Conservation (phyloP, 164 flowering plant genomes). For the Brasenia schreberi region DNA sequence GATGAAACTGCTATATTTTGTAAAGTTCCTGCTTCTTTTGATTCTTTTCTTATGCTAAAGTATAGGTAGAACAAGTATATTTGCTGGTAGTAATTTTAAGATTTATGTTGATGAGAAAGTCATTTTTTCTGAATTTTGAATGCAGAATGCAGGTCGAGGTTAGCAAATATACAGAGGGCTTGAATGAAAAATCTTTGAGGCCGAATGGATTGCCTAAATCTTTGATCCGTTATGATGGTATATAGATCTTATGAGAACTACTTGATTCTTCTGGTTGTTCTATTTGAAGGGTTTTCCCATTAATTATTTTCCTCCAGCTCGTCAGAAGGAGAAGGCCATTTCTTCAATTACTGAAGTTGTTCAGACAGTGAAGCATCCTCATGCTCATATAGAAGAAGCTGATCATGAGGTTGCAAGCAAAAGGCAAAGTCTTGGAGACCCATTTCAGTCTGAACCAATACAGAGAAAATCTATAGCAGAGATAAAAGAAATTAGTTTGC, state of each 20-base stretch:
- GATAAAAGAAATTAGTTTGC: slow-evolving; percentile 21
- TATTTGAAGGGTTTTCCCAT: not conserved
- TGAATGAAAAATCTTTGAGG: slow-evolving; percentile 56
- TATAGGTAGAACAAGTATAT: no score
- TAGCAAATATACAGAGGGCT: slow-evolving; percentile 92
- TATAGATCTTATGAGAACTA: slow-evolving; percentile 1
- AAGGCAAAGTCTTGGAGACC: not conserved
- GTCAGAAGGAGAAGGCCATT: slow-evolving; percentile 83
- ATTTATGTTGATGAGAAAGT: not conserved
- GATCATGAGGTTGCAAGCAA: slow-evolving; percentile 14
- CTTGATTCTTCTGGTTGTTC: not conserved
- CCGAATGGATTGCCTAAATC: slow-evolving; percentile 94
- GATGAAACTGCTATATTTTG: no score
- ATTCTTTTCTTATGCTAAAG: no score
- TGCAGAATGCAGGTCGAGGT: slow-evolving; percentile 99
- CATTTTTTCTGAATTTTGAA: slow-evolving; percentile 1
- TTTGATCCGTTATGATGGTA: slow-evolving; percentile 88
- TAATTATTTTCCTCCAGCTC: slow-evolving; percentile 36
- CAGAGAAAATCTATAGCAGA: slow-evolving; percentile 34
- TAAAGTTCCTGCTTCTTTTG: no score
- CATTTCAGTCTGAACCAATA: slow-evolving; percentile 17
- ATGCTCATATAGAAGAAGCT: slow-evolving; percentile 19
- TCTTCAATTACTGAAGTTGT: slow-evolving; percentile 80
- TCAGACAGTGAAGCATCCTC: slow-evolving; percentile 70
- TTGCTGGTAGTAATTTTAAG: no score